These are phyloP conservation scores for Cyberlindnera nakhonratchasimensis DNA, from an alignment of 805 yeast species.

Conservation along the genomic window DNA sequence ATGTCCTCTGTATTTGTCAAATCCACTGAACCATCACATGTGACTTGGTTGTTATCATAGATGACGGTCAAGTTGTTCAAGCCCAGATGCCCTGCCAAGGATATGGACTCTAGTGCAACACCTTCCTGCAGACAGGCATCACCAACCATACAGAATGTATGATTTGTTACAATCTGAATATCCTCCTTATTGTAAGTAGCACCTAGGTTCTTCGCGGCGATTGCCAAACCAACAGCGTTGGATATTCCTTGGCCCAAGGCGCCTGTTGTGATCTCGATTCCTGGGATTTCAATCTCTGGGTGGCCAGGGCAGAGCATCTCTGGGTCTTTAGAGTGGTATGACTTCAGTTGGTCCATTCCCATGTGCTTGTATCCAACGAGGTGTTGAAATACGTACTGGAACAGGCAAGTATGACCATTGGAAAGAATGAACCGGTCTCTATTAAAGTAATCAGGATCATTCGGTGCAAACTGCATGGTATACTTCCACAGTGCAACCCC, in stretches of 20 bases:
- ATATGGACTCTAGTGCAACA: constrained; percentile 88
- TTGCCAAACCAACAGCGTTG: constrained; percentile 94
- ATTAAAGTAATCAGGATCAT: constrained; percentile 87
- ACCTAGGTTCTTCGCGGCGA: constrained; percentile 87
- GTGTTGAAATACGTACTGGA: constrained; percentile 80
- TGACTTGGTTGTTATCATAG: constrained; percentile 94
- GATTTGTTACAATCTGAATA: constrained; percentile 64
- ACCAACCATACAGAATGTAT: constrained; percentile 80
- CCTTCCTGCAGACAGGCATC: constrained; percentile 99
- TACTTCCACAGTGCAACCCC: constrained; percentile 89
- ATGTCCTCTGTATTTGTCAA: constrained; percentile 94
- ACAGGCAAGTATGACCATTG: constrained; percentile 95
- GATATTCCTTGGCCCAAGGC: constrained; percentile 97
- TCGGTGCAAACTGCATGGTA: constrained; percentile 75
- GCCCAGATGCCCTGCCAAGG: constrained; percentile 93
- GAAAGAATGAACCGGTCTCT: constrained; percentile 93
- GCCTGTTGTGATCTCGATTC: constrained; percentile 96
- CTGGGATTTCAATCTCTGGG: constrained; percentile 89
- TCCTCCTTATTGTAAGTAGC: constrained; percentile 92
- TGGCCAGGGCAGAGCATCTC: constrained; percentile 93
- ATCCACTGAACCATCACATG: constrained; percentile 89
- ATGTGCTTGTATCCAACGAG: constrained; percentile 73
- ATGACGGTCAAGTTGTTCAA: constrained; percentile 89
- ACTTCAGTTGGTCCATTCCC: constrained; percentile 78
- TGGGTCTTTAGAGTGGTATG: constrained; percentile 73